Evolutionary conservation across 495 filamentous ascomycete genomes (phyloP).

Genomic region (Melanomma pulvis-pyrius): DNA sequence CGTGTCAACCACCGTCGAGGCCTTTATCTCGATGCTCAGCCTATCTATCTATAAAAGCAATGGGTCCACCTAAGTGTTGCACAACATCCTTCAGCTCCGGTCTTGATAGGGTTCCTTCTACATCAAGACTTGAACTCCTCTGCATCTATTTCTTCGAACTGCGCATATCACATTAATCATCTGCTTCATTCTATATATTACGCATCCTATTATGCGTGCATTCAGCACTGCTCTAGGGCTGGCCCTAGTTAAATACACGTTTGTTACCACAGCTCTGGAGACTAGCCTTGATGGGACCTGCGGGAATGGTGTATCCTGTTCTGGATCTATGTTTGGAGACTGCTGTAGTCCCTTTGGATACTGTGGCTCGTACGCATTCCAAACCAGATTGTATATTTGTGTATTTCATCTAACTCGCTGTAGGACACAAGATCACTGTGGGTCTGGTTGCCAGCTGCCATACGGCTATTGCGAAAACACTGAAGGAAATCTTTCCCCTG

Average conservation of each 20-base stretch:
- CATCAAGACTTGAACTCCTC: neutral
- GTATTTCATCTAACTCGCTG: neutral
- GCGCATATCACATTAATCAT: neutral
- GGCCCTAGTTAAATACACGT: neutral
- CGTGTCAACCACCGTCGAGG: neutral
- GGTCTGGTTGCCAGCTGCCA: slow-evolving; percentile 23
- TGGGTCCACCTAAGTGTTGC: neutral
- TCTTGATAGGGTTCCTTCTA: neutral
- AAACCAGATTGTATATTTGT: neutral
- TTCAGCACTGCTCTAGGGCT: neutral
- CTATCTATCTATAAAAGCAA: neutral
- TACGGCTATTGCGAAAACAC: slow-evolving; percentile 25
- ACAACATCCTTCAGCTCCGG: neutral
- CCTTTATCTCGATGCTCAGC: neutral
- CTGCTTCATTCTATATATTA: neutral
- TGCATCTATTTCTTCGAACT: neutral
- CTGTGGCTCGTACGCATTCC: slow-evolving; percentile 19
- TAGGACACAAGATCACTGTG: slow-evolving; percentile 23
- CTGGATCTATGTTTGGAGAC: slow-evolving; percentile 28
- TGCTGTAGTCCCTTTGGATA: slow-evolving; percentile 22
- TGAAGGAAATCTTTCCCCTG: slow-evolving; percentile 11
- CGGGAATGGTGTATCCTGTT: slow-evolving; percentile 23
- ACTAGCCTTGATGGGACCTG: slow-evolving; percentile 33
- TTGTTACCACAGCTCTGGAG: neutral
- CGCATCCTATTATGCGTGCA: neutral